These are phyloP conservation scores for Neofusicoccum sp. DNA, from an alignment of 2,329 filamentous ascomycete species.

Conservation along the genomic window DNA sequence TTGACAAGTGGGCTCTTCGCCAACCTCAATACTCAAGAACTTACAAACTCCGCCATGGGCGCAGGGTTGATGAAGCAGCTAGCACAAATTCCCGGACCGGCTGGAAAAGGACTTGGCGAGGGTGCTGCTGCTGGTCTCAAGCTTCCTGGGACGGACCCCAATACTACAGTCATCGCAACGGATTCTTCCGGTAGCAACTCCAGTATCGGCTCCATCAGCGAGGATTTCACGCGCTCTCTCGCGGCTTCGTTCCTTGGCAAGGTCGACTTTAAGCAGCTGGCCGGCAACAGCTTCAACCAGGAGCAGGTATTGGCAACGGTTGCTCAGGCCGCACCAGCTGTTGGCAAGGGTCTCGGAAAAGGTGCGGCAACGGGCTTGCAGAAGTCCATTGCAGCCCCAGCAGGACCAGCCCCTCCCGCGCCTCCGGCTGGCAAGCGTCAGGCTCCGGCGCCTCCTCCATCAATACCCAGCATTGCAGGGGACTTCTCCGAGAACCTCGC, in stretches of 20 bases:
- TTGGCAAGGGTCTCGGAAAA: neutral
- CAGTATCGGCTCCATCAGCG: neutral
- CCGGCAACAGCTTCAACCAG: slow-evolving; percentile 1
- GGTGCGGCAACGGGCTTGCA: slow-evolving; percentile 4
- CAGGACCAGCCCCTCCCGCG: neutral
- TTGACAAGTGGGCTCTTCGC: slow-evolving; percentile 7
- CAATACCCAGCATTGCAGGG: neutral
- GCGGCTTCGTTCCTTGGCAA: neutral
- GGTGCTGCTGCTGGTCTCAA: neutral
- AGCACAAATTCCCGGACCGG: neutral
- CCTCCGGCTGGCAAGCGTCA: neutral
- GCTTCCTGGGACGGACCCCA: neutral
- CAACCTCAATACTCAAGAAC: neutral
- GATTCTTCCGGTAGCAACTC: neutral
- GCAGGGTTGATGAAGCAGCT: slow-evolving; percentile 1
- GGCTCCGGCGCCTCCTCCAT: neutral
- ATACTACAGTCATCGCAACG: neutral
- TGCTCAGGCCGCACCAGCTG: neutral
- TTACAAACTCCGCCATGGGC: neutral
- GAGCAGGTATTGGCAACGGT: neutral
- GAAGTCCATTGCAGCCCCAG: neutral
- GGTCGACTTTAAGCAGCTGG: neutral
- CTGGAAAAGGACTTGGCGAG: neutral
- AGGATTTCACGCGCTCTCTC: neutral
- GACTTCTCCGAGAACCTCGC: slow-evolving; percentile 8